Conservation (phyloP, 495 filamentous ascomycete species). For the Aspergillus sclerotiicarbonarius region DNA sequence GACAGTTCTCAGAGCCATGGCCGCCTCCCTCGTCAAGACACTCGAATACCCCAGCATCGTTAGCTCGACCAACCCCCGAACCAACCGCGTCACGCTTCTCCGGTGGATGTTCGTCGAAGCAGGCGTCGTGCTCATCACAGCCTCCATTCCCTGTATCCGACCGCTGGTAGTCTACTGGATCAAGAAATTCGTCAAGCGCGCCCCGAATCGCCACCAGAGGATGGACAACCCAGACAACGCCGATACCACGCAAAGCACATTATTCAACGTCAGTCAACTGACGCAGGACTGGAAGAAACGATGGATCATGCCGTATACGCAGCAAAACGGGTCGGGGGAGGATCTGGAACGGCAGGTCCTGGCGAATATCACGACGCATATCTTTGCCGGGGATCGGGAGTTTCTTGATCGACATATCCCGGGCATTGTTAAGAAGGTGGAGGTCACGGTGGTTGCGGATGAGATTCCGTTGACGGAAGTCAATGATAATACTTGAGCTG, state of each 20-base stretch:
- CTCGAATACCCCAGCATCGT: constrained; percentile 9
- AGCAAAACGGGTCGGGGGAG: neutral
- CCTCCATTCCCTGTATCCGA: constrained; percentile 30
- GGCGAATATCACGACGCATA: constrained; percentile 1
- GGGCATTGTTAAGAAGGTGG: constrained; percentile 5
- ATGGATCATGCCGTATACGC: constrained; percentile 2
- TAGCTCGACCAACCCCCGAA: constrained; percentile 1
- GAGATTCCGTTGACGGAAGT: constrained; percentile 1
- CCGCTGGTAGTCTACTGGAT: constrained; percentile 14
- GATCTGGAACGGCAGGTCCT: neutral
- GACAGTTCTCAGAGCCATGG: constrained; percentile 8
- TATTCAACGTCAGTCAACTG: neutral
- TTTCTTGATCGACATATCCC: neutral
- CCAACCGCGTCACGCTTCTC: constrained; percentile 8
- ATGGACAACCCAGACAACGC: neutral
- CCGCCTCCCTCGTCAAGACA: constrained; percentile 12
- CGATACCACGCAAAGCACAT: neutral
- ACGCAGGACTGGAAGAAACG: neutral
- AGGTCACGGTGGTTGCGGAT: constrained; percentile 1
- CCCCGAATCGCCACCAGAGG: neutral
- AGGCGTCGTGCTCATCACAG: constrained; percentile 33
- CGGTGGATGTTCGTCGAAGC: constrained; percentile 13
- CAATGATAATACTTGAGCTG: no score
- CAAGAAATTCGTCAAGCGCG: neutral
- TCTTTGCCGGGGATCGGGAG: neutral